A percentile compares a stretch with the other conserved stretches of the same genome.
These are phyloP conservation scores for Eutrema heterophyllum DNA, from an alignment of 345 rosid genomes.

Conservation along the genomic window DNA sequence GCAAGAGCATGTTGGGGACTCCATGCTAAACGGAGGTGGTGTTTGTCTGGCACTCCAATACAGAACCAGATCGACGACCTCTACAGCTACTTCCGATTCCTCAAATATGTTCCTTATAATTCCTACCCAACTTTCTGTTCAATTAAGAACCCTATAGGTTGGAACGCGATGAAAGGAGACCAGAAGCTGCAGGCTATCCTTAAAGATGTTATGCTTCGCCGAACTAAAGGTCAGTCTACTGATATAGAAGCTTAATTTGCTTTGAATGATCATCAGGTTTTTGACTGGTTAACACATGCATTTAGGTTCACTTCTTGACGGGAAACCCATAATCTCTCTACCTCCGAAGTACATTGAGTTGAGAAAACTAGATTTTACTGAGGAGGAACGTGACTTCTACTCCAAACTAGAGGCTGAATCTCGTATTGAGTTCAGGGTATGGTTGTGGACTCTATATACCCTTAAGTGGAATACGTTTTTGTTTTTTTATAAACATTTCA, in stretches of 20 bases:
- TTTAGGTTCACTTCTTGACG: constrained; percentile 78
- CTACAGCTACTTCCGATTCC: constrained; percentile 95
- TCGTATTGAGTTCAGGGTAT: constrained; percentile 78
- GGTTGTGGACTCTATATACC: constrained; percentile 17
- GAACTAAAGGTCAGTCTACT: constrained; percentile 74
- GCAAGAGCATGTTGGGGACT: constrained; percentile 99
- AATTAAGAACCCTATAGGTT: constrained; percentile 66
- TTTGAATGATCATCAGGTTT: constrained; percentile 12
- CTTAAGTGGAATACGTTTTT: not conserved
- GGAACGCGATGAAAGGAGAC: constrained; percentile 58
- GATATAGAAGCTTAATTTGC: not conserved
- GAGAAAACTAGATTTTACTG: constrained; percentile 77
- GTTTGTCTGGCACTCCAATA: constrained; percentile 97
- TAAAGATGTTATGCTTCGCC: constrained; percentile 91
- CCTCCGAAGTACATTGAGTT: constrained; percentile 76
- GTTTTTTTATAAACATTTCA: not conserved
- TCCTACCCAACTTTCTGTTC: constrained; percentile 52
- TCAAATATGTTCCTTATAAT: constrained; percentile 40
- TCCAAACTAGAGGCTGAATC: constrained; percentile 71
- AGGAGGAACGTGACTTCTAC: constrained; percentile 84
- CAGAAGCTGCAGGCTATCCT: constrained; percentile 75
- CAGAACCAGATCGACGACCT: constrained; percentile 97
- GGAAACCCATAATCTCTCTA: constrained; percentile 71
- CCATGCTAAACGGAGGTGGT: constrained; percentile 96
- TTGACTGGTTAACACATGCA: constrained; percentile 19